Conservation (phyloP, 768 basidiomycete genomes). For the Mycena floridula region DNA sequence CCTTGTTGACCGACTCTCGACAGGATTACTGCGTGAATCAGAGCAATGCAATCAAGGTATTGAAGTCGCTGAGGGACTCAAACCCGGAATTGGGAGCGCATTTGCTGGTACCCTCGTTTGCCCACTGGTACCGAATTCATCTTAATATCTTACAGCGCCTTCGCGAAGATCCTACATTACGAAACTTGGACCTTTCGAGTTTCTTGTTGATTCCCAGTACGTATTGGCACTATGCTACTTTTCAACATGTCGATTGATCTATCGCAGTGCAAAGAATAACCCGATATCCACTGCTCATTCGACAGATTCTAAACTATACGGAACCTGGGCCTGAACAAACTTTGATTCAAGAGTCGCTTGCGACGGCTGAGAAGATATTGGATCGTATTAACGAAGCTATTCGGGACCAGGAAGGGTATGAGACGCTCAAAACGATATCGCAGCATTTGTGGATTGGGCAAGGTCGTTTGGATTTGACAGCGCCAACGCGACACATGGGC, state of each 20-base stretch:
- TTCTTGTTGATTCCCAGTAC: constrained; percentile 89
- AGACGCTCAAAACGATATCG: constrained; percentile 70
- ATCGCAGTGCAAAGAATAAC: constrained; percentile 91
- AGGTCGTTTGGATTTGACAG: constrained; percentile 85
- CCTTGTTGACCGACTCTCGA: neutral
- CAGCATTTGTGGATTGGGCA: constrained; percentile 84
- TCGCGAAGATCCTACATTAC: constrained; percentile 68
- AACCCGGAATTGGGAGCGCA: constrained; percentile 60
- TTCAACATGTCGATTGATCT: neutral
- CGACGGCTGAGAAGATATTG: constrained; percentile 67
- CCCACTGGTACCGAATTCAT: constrained; percentile 1
- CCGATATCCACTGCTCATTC: constrained; percentile 85
- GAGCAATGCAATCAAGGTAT: constrained; percentile 63
- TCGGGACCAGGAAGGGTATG: constrained; percentile 73
- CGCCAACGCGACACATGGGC: constrained; percentile 82
- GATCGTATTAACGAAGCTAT: constrained; percentile 85
- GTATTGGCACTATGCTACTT: constrained; percentile 15
- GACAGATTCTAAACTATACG: constrained; percentile 78
- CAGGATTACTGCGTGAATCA: constrained; percentile 93
- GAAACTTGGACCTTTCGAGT: constrained; percentile 85
- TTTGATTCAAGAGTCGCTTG: constrained; percentile 47
- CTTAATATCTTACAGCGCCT: constrained; percentile 41
- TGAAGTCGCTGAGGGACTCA: constrained; percentile 66
- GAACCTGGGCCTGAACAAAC: constrained; percentile 56
- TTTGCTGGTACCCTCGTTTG: constrained; percentile 54